These are phyloP conservation scores for Fusarium torulosum DNA, from an alignment of 2,329 filamentous ascomycete species.

Conservation along the genomic window DNA sequence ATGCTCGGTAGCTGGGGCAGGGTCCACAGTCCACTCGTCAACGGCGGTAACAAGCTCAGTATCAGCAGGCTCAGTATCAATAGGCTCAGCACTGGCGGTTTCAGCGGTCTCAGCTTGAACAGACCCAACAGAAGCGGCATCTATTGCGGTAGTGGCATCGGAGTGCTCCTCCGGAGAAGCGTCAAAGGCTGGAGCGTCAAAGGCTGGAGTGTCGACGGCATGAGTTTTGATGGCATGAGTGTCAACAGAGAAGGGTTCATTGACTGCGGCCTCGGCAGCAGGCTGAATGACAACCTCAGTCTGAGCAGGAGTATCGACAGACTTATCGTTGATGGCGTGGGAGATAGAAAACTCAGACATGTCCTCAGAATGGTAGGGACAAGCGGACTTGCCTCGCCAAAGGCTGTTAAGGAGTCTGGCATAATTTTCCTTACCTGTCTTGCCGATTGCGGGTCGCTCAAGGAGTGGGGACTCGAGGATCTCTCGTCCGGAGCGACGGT, in stretches of 20 bases:
- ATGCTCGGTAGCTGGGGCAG: no score
- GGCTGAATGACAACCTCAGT: background rate
- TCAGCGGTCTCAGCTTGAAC: background rate
- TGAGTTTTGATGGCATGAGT: background rate
- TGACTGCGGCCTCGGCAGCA: no score
- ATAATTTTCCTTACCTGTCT: background rate
- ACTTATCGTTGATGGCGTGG: background rate
- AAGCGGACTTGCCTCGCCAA: constrained; percentile 21
- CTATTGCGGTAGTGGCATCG: no score
- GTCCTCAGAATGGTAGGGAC: constrained; percentile 20
- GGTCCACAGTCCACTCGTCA: background rate
- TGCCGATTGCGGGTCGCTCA: constrained; percentile 2
- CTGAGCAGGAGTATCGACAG: background rate
- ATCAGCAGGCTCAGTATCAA: no score
- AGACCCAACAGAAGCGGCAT: background rate
- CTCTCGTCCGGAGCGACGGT: constrained; percentile 16
- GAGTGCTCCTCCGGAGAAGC: no score
- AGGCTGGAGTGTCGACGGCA: background rate
- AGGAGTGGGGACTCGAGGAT: constrained; percentile 38
- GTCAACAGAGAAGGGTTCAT: background rate
- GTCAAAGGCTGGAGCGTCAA: background rate
- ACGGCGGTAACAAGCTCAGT: background rate
- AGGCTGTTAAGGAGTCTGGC: background rate
- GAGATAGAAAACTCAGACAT: background rate
- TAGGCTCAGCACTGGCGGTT: background rate